Percentiles rank a stretch among this genome's conserved stretches.
Evolutionary conservation across 768 basidiomycete species (phyloP).

Genomic region (Trametes cinnabarina): DNA sequence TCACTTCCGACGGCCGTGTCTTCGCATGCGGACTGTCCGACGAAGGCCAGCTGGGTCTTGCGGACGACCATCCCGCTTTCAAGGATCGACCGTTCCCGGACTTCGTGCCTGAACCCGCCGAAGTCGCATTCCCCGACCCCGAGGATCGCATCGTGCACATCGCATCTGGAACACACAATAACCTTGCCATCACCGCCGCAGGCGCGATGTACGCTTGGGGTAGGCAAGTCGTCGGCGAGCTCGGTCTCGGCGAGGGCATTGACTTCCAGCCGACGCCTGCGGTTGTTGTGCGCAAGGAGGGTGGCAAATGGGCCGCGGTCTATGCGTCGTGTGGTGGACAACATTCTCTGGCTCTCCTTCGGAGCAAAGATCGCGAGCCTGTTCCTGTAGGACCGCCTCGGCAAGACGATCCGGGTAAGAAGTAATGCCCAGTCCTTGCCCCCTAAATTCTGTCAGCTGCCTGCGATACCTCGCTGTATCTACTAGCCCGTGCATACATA

Average conservation of each 20-base stretch:
- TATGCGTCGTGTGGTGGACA: conserved; percentile 76
- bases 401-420: background rate
- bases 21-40: conserved; percentile 86
- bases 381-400: conserved; percentile 1
- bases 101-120: conserved; percentile 63
- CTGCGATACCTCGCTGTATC: conserved; percentile 17
- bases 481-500: conserved; percentile 10
- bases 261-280: conserved; percentile 63
- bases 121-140: conserved; percentile 60
- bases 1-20: conserved; percentile 79
- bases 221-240: conserved; percentile 72
- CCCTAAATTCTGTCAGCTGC: background rate
- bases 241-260: conserved; percentile 50
- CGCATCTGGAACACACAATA: conserved; percentile 69
- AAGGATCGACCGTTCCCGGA: conserved; percentile 53
- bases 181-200: conserved; percentile 62
- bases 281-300: conserved; percentile 68
- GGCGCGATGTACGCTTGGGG: conserved; percentile 79
- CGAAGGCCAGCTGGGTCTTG: conserved; percentile 77
- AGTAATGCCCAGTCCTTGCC: background rate
- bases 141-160: conserved; percentile 65
- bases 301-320: conserved; percentile 65
- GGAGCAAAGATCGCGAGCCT: conserved; percentile 45
- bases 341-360: conserved; percentile 70
- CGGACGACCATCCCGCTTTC: conserved; percentile 67